phyloP scores from a whole-genome alignment of 306 rosid species.

The Ormosia semicastrata region DNA sequence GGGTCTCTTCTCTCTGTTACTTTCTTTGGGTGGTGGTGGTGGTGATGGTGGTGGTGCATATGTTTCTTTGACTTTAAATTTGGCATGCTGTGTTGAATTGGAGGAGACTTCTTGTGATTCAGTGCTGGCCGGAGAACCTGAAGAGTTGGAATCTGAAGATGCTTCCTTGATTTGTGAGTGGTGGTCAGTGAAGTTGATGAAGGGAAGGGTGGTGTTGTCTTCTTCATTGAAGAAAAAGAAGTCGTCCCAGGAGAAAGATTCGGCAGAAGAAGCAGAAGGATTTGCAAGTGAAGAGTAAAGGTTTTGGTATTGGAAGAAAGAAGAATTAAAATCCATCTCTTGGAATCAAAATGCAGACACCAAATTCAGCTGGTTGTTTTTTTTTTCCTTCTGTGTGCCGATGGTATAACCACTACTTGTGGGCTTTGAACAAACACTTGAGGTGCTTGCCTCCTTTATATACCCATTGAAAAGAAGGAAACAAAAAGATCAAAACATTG shows the following conservation, averaged over 20 bases:
- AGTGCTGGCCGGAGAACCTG: not conserved
- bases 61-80: not conserved
- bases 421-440: not conserved
- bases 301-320: conserved; percentile 21
- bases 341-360: not conserved
- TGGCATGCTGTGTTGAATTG: not conserved
- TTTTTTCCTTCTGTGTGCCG: not conserved
- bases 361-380: not conserved
- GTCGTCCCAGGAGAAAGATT: conserved; percentile 30
- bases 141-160: conserved; percentile 29
- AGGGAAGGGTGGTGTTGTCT: not conserved
- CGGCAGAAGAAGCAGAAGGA: not conserved
- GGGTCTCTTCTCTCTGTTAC: conserved; percentile 20
- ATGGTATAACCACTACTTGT: not conserved
- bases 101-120: conserved; percentile 46
- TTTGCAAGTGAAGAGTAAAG: not conserved
- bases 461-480: conserved; percentile 2
- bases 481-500: not conserved
- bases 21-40: not conserved
- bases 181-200: not conserved
- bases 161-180: conserved; percentile 29
- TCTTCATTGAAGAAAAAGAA: conserved; percentile 31
- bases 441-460: conserved; percentile 15
- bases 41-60: not conserved
- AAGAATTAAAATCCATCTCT: conserved; percentile 37